phyloP scores from a whole-genome alignment of 495 filamentous ascomycete species.

The Umbilicaria muhlenbergii region DNA sequence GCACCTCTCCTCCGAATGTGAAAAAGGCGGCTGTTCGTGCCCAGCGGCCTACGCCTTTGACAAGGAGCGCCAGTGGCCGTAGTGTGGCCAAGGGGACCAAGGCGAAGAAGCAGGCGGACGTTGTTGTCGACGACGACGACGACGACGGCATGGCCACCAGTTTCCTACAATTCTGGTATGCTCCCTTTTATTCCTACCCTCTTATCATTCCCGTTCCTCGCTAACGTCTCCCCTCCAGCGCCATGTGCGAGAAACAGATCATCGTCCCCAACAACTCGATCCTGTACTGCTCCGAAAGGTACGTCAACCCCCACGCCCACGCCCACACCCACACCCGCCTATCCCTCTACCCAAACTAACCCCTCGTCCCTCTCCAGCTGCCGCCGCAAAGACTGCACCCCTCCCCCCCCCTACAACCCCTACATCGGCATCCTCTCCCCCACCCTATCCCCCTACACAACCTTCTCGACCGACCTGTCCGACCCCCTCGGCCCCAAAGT shows the following conservation, averaged over 20 bases:
- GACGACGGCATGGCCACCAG: conserved; percentile 44
- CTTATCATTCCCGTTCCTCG: not conserved
- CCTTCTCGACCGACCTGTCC: conserved; percentile 23
- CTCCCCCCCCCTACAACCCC: conserved; percentile 21
- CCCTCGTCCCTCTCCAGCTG: conserved; percentile 22
- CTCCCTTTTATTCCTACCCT: conserved; percentile 7
- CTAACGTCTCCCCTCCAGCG: conserved; percentile 21
- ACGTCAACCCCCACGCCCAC: conserved; percentile 10
- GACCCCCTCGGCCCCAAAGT: conserved; percentile 5
- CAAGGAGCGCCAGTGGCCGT: conserved; percentile 2
- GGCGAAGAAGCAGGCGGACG: conserved; percentile 3
- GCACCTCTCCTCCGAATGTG: conserved; percentile 11
- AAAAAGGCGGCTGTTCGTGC: conserved; percentile 8
- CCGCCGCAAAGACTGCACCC: conserved; percentile 34
- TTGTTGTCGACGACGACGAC: not conserved
- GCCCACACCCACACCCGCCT: not conserved
- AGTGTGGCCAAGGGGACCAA: conserved; percentile 3
- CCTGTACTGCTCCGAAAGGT: conserved; percentile 42
- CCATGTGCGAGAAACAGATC: conserved; percentile 54
- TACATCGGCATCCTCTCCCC: conserved; percentile 15
- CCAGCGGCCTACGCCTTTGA: conserved; percentile 7
- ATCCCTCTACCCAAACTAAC: conserved; percentile 2
- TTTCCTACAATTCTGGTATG: conserved; percentile 53
- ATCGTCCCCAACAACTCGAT: conserved; percentile 45
- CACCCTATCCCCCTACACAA: conserved; percentile 14